Base-by-base conservation (phyloP, 2,329 filamentous ascomycete species). In the Chaetomiaceae sp. region DNA sequence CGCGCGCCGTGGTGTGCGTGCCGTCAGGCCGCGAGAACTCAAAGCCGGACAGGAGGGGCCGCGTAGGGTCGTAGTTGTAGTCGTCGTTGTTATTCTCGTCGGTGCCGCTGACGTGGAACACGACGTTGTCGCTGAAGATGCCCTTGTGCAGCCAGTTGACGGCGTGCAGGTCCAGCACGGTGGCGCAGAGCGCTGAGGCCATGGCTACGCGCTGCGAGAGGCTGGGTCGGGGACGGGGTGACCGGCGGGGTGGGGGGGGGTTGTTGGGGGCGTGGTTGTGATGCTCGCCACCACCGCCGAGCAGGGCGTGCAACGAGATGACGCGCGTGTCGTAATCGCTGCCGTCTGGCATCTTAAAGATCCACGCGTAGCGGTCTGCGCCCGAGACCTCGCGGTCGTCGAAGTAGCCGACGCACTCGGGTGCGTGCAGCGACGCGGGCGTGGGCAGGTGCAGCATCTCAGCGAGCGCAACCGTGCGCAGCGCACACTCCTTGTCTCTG, bases 61-160 rank as follows among this genome's bases (percentile, higher is more conserved):
- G 48, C 6, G 45, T 42, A 3, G 48, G 46, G 22, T 56, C 45
- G 20, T 52, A 56, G 20, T 10, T 14, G 11, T 42, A 18, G 22
- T 42, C 39, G 0, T 40, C 48, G 26, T 60, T 62, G 20, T 15
- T 29, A 6, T 12, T 43, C 0, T 56, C 54, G 0, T 45, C 49
- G 29, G 61, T 63, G 18, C 63, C 57, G 33, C 64, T 57, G 11
- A 60, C 58, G 52, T 69, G 69, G 56, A 77, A 74, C 9, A 77
- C 55, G 19, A 77, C 66, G 53, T 73, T 76, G 29, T 70, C 61
- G 38, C 67, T 70, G 10, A 72, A 68, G 1, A 78, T 62, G 2
- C 72, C 71, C 52, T 77, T 77, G 61, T 77, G 74, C 6, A 76
- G 62, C 74, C 73, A 78, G 46, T 74, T 69, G 1, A 75, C 69